Percentiles rank a stretch among this genome's conserved stretches.
Conservation (phyloP, 371 early-diverging fungal species). For the Mortierella sp. region DNA sequence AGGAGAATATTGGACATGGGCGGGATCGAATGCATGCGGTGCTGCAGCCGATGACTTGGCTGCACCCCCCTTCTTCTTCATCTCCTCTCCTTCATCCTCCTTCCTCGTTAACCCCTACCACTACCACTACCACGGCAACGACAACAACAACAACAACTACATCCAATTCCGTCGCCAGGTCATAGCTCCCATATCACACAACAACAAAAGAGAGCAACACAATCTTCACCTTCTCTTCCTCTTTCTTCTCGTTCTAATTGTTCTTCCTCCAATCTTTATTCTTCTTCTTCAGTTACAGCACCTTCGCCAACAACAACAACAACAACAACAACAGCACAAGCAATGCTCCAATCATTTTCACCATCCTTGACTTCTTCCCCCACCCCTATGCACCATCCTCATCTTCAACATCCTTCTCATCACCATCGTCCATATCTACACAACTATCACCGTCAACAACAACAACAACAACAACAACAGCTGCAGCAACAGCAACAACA, state of each 20-base stretch:
- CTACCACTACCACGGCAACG: neutral
- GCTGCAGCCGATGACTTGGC: slow-evolving; percentile 5
- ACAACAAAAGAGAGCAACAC: neutral
- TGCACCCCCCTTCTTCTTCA: neutral
- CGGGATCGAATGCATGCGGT: slow-evolving; percentile 1
- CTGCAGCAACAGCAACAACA: neutral
- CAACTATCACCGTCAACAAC: neutral
- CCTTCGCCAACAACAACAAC: neutral
- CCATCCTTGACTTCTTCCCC: slow-evolving; percentile 1
- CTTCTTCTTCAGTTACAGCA: neutral
- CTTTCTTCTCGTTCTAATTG: neutral
- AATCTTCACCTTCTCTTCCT: neutral
- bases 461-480: neutral
- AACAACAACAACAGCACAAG: neutral
- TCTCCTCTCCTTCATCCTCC: neutral
- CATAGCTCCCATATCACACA: neutral
- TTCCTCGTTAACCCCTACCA: neutral
- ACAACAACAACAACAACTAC: neutral
- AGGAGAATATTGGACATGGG: neutral
- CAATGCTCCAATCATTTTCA: slow-evolving; percentile 6
- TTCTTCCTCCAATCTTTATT: neutral
- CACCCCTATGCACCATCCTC: neutral
- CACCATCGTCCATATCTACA: neutral
- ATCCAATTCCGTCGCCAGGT: neutral
- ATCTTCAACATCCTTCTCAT: neutral